phyloP scores from a whole-genome alignment of 192 early-diverging fungal genomes.

The Linnemannia hyalina region DNA sequence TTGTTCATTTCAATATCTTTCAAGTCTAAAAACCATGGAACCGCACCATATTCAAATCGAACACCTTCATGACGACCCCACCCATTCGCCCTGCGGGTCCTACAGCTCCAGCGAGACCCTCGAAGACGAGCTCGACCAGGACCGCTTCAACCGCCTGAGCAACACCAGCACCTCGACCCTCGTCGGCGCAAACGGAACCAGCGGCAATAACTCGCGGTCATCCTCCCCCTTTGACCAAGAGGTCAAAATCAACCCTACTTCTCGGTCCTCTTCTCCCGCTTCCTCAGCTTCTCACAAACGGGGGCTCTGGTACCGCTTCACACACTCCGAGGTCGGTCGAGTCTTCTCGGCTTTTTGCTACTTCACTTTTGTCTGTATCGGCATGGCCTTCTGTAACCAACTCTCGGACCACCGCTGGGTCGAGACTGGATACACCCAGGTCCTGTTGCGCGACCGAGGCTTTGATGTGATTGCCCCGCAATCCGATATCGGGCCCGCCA shows the following conservation, averaged over 20 bases:
- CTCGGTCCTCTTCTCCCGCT: neutral
- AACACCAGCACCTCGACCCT: slow-evolving; percentile 28
- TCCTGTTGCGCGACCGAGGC: slow-evolving; percentile 45
- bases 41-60: slow-evolving; percentile 29
- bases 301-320: slow-evolving; percentile 31
- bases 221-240: slow-evolving; percentile 11
- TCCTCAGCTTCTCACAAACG: neutral
- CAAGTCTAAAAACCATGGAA: neutral
- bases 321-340: slow-evolving; percentile 38
- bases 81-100: slow-evolving; percentile 12
- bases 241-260: neutral
- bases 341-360: slow-evolving; percentile 39
- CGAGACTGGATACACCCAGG: slow-evolving; percentile 42
- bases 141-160: slow-evolving; percentile 30
- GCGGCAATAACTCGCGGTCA: neutral
- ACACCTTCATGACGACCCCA: slow-evolving; percentile 20
- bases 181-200: slow-evolving; percentile 13
- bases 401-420: slow-evolving; percentile 59
- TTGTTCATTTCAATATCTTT: neutral
- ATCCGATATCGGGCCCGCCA: slow-evolving; percentile 44
- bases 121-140: slow-evolving; percentile 2
- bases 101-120: slow-evolving; percentile 25
- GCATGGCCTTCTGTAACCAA: slow-evolving; percentile 58
- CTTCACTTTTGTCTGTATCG: slow-evolving; percentile 46
- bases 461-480: slow-evolving; percentile 53